phyloP scores from a whole-genome alignment of 1,284 basidiomycete genomes.

The Rhizopogon parksii region DNA sequence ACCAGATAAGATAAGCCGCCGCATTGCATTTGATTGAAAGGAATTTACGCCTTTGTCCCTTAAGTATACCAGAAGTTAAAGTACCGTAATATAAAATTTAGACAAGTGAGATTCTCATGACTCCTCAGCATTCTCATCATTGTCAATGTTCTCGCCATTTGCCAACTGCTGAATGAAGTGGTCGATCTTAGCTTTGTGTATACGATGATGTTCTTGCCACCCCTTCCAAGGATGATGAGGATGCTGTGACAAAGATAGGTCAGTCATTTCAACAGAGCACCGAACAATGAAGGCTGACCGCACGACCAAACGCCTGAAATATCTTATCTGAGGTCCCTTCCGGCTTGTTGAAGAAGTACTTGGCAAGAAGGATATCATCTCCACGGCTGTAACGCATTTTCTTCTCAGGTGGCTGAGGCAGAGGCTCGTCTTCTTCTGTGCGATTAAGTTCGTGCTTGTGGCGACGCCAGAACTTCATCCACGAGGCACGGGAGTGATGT shows the following conservation, averaged over 20 bases:
- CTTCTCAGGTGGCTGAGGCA: slow-evolving; percentile 72
- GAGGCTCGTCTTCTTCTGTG: slow-evolving; percentile 53
- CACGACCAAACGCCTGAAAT: slow-evolving; percentile 66
- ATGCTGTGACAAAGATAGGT: slow-evolving; percentile 39
- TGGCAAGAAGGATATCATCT: slow-evolving; percentile 71
- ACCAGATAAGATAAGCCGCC: no score
- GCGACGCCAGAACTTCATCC: slow-evolving; percentile 84
- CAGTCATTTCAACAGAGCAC: background rate
- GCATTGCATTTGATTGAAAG: no score
- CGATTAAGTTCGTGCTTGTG: slow-evolving; percentile 75
- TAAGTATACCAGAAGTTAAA: no score
- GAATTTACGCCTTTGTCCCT: no score
- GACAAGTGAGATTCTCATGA: slow-evolving; percentile 14
- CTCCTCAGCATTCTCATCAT: slow-evolving; percentile 23
- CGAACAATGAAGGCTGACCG: slow-evolving; percentile 35
- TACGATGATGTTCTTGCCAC: slow-evolving; percentile 81
- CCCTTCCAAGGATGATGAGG: slow-evolving; percentile 85
- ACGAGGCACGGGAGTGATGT: slow-evolving; percentile 79
- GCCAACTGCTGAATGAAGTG: slow-evolving; percentile 57
- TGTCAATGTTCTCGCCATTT: slow-evolving; percentile 50
- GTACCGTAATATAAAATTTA: background rate
- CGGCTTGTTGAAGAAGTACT: slow-evolving; percentile 59
- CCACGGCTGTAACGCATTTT: slow-evolving; percentile 73
- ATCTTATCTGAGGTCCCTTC: slow-evolving; percentile 75
- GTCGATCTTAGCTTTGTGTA: slow-evolving; percentile 78